These are phyloP conservation scores for Trametes gibbosa DNA, from an alignment of 768 basidiomycete genomes.

Conservation along the genomic window DNA sequence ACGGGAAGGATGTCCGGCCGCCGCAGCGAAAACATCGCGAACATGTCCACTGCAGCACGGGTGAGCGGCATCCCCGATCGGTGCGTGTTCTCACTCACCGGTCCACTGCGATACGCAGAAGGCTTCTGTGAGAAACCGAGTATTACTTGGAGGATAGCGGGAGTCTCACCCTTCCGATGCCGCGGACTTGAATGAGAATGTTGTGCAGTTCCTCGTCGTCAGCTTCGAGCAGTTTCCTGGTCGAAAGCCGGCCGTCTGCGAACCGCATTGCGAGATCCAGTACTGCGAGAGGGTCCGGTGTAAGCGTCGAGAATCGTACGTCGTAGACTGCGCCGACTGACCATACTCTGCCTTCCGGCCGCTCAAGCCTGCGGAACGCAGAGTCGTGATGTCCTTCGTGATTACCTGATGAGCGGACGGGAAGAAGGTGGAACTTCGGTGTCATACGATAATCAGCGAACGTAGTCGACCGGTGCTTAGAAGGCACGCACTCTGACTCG, in stretches of 20 bases:
- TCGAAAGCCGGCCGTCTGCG: conserved; percentile 74
- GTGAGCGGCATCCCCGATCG: background rate
- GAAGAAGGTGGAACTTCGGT: conserved; percentile 41
- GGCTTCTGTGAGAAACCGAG: background rate
- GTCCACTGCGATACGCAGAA: conserved; percentile 48
- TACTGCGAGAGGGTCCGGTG: conserved; percentile 41
- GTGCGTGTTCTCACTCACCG: conserved; percentile 36
- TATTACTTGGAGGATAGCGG: background rate
- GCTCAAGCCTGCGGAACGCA: conserved; percentile 77
- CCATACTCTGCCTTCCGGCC: conserved; percentile 89
- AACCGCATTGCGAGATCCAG: conserved; percentile 78
- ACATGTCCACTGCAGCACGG: conserved; percentile 75
- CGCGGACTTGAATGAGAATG: conserved; percentile 75
- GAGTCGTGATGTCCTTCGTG: conserved; percentile 50
- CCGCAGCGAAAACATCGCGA: conserved; percentile 82
- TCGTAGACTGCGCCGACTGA: conserved; percentile 33
- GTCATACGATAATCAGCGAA: conserved; percentile 6
- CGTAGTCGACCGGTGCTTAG: no score
- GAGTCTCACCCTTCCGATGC: conserved; percentile 64
- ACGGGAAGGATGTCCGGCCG: conserved; percentile 79
- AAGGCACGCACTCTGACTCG: conserved; percentile 31
- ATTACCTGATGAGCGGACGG: conserved; percentile 72
- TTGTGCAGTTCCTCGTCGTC: conserved; percentile 73
- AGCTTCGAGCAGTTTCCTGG: conserved; percentile 65
- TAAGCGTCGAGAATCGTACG: background rate